A percentile compares a stretch with the other conserved stretches of the same genome.
Evolutionary conservation across 352 stramenopile genomes (phyloP).

Genomic region (Pythium phragmiticola): DNA sequence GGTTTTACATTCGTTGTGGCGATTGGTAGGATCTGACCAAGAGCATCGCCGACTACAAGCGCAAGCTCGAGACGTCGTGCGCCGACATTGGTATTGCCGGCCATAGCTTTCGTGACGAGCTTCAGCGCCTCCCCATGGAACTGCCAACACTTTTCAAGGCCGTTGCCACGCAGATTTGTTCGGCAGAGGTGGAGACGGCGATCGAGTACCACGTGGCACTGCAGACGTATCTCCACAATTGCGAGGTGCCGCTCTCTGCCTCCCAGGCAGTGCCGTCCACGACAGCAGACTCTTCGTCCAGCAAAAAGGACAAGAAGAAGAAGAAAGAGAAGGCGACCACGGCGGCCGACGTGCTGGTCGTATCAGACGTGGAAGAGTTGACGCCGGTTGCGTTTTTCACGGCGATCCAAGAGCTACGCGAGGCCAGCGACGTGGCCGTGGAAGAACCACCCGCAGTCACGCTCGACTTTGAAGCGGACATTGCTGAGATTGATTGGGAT

Average conservation of each 20-base stretch:
- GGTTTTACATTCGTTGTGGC: too few relatives aligned
- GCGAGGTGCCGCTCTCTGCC: slow-evolving; percentile 33
- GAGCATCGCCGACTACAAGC: slow-evolving; percentile 74
- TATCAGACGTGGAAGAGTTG: slow-evolving; percentile 31
- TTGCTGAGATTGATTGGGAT: slow-evolving; percentile 71
- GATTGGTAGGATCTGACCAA: slow-evolving; percentile 53
- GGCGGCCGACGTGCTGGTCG: slow-evolving; percentile 11
- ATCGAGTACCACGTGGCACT: slow-evolving; percentile 65
- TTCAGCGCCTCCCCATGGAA: slow-evolving; percentile 53
- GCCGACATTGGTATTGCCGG: slow-evolving; percentile 63
- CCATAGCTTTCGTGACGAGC: slow-evolving; percentile 59
- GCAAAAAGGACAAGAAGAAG: slow-evolving; percentile 51
- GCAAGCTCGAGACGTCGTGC: slow-evolving; percentile 58
- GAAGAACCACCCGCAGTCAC: slow-evolving; percentile 13
- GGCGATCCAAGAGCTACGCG: slow-evolving; percentile 50
- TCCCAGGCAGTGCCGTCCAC: slow-evolving; percentile 18
- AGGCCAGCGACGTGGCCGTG: slow-evolving; percentile 38
- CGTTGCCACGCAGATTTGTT: slow-evolving; percentile 45
- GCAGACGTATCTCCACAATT: slow-evolving; percentile 64
- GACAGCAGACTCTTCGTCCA: not conserved
- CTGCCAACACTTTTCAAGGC: slow-evolving; percentile 53
- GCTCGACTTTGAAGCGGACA: slow-evolving; percentile 54
- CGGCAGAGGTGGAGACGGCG: slow-evolving; percentile 36
- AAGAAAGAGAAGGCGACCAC: slow-evolving; percentile 27
- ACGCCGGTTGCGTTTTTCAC: slow-evolving; percentile 52